phyloP scores from a whole-genome alignment of 73 alveolate species.

The Loxodes magnus region DNA sequence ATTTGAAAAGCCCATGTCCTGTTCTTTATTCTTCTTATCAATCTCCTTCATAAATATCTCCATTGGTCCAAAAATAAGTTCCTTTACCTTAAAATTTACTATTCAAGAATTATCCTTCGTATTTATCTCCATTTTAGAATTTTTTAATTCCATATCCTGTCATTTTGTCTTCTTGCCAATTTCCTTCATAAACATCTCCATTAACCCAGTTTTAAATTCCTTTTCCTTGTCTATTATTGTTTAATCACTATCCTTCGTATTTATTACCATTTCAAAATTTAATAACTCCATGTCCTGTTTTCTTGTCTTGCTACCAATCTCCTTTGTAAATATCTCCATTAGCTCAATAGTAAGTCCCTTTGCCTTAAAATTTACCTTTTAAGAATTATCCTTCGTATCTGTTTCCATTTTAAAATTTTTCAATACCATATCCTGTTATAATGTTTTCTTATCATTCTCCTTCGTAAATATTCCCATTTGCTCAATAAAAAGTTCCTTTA shows the following conservation, averaged over 20 bases:
- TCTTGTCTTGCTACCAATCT: slow-evolving; percentile 38
- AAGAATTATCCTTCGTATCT: slow-evolving; percentile 33
- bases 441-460: too few species aligned
- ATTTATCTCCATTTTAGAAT: slow-evolving; percentile 32
- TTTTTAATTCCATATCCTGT: slow-evolving; percentile 67
- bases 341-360: slow-evolving; percentile 17
- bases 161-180: slow-evolving; percentile 62
- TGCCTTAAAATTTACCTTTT: slow-evolving; percentile 32
- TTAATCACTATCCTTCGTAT: slow-evolving; percentile 42
- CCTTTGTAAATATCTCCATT: slow-evolving; percentile 36
- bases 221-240: slow-evolving; percentile 31
- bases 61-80: slow-evolving; percentile 23
- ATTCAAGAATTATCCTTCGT: slow-evolving; percentile 19
- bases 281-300: slow-evolving; percentile 57
- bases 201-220: slow-evolving; percentile 36
- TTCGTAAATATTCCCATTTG: too few species aligned
- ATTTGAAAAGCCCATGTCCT: slow-evolving; percentile 17
- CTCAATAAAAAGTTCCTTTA: too few species aligned
- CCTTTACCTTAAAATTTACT: slow-evolving; percentile 30
- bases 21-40: slow-evolving; percentile 20
- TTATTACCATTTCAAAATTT: slow-evolving; percentile 28
- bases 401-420: slow-evolving; percentile 24
- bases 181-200: slow-evolving; percentile 39
- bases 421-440: slow-evolving; percentile 28
- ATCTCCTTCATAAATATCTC: slow-evolving; percentile 18